Evolutionary conservation across 2,329 filamentous ascomycete genomes (phyloP).

Genomic region (Colletotrichum sp.): DNA sequence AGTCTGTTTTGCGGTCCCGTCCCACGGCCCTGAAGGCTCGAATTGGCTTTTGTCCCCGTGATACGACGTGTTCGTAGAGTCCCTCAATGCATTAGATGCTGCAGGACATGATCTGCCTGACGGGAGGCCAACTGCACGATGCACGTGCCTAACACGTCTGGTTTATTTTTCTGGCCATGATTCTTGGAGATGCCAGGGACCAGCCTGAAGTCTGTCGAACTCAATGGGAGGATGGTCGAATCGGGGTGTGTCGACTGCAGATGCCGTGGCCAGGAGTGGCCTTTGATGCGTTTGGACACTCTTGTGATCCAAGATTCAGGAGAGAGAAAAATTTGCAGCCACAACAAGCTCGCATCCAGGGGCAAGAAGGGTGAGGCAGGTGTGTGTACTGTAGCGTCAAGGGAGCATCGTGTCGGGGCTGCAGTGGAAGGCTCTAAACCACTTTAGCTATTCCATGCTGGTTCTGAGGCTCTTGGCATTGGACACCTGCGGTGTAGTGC

Average conservation of each 20-base stretch:
- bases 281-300: background rate
- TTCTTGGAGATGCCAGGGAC: background rate
- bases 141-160: background rate
- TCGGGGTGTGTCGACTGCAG: background rate
- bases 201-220: background rate
- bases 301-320: background rate
- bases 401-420: background rate
- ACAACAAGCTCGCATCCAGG: background rate
- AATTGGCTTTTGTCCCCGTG: background rate
- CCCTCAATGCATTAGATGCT: background rate
- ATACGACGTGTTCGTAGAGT: background rate
- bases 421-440: background rate
- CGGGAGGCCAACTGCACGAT: slow-evolving; percentile 5
- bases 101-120: background rate
- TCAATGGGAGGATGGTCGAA: background rate
- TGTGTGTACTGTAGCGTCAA: background rate
- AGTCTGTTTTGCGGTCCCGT: slow-evolving; percentile 7
- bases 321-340: background rate
- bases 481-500: background rate
- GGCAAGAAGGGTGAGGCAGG: background rate
- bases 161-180: background rate
- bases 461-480: background rate
- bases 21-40: background rate
- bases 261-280: background rate
- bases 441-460: background rate